Base-by-base conservation (phyloP, 2,329 filamentous ascomycete species). In the Talaromyces sp. region DNA sequence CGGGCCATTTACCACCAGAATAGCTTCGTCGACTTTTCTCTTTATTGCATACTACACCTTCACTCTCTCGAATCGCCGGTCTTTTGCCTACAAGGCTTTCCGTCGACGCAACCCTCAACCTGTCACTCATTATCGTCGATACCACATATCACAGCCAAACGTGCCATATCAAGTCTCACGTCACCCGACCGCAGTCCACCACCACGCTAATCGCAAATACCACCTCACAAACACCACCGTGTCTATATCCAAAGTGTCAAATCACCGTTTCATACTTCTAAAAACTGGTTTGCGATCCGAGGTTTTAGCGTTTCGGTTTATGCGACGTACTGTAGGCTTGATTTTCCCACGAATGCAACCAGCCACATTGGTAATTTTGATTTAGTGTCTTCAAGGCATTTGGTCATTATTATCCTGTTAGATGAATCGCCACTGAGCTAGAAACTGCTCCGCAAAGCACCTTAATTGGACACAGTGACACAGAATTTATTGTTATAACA, bases 131-230 rank as follows among this genome's bases (percentile, higher is more conserved):
- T 64, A 57, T 33, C 33, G 33, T 19, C 31, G 41, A 33, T 33
- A 52, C 49, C 3, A 52, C 47, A 50, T 2, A 10, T 33, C 49
- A 31, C 41, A 52, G 31, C 24, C 31, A 37, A 35, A 49, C 13
- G 31, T 39, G 19, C 14, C 35, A 41, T 37, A 39, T n/a, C 8
- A 45, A 37, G 35, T 50, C 62, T 58, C 19, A 24, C 62, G 37
- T 54, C 47, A 43, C 47, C 60, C 60, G 60, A 54, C 37, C 57
- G 62, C 63, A 54, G 54, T 60, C 58, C 58, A 65, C 50, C 19
- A 60, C 60, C 37, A 60, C 60, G 63, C 63, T 60, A 66, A 41
- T 64, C 63, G 49, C 60, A 61, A 66, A 39, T 24, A 45, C 56
- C 56, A 59, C 37, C 37, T 59, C 22, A 22, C 14, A 45, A 59